Evolutionary conservation across 371 early-diverging fungal genomes (phyloP).

Genomic region (Mucor sp.): DNA sequence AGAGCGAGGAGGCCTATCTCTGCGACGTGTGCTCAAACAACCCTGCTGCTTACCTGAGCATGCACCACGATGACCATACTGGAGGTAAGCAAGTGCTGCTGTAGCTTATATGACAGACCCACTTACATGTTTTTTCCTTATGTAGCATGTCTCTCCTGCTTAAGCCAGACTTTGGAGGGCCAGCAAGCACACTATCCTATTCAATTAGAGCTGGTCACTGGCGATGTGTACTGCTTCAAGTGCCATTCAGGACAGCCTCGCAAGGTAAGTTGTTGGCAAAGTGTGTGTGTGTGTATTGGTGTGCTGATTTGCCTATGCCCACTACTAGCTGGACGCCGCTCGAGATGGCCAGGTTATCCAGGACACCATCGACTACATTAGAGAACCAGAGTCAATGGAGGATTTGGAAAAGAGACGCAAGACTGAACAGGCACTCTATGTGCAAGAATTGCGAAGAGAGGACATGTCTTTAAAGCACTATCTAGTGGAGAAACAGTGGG

Average conservation of each 20-base stretch:
- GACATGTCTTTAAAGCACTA: conserved; percentile 46
- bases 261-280: conserved; percentile 14
- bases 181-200: conserved; percentile 23
- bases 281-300: neutral
- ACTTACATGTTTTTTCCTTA: neutral
- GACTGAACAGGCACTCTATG: conserved; percentile 42
- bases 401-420: conserved; percentile 45
- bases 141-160: conserved; percentile 30
- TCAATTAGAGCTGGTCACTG: conserved; percentile 30
- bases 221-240: conserved; percentile 30
- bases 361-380: conserved; percentile 11
- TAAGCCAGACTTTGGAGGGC: conserved; percentile 6
- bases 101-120: too few relatives aligned
- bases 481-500: conserved; percentile 47
- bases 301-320: neutral
- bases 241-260: conserved; percentile 15
- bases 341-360: neutral
- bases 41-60: conserved; percentile 25
- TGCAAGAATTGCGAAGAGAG: conserved; percentile 48
- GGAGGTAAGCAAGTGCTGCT: conserved; percentile 20
- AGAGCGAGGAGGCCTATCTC: conserved; percentile 8
- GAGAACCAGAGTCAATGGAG: conserved; percentile 21
- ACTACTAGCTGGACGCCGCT: neutral
- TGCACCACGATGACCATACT: conserved; percentile 20
- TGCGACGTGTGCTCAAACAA: conserved; percentile 37